Percentiles rank a stretch among this genome's conserved stretches.
Evolutionary conservation across 202 grass and related monocot genomes (phyloP).

Genomic region (Schoenoplectus triqueter): DNA sequence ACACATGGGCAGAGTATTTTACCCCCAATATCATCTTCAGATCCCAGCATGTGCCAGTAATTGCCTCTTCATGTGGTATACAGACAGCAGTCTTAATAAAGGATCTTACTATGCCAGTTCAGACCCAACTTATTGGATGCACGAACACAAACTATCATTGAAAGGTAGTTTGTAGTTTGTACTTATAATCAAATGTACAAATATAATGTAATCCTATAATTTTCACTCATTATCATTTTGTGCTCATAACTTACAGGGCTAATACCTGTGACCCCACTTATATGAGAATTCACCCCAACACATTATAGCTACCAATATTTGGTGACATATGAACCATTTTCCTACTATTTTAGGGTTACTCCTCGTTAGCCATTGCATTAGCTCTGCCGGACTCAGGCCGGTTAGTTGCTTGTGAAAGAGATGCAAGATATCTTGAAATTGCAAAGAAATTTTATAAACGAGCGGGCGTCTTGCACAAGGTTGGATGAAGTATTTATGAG

Average conservation of each 20-base stretch:
- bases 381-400: constrained; percentile 77
- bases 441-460: constrained; percentile 80
- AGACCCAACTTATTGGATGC: not conserved
- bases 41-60: not conserved
- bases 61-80: not conserved
- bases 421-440: constrained; percentile 75
- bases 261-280: not conserved
- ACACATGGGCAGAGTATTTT: not conserved
- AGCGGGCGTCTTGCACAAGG: constrained; percentile 85
- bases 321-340: not conserved
- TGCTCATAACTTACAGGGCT: not conserved
- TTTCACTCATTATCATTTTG: not conserved
- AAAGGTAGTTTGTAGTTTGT: not conserved
- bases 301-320: not conserved
- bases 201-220: not conserved
- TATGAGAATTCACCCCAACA: not conserved
- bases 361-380: constrained; percentile 85
- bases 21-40: not conserved
- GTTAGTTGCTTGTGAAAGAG: constrained; percentile 96
- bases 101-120: not conserved
- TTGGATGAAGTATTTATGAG: constrained; percentile 16
- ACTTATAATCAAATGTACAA: not conserved
- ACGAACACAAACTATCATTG: not conserved
- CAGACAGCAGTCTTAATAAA: not conserved
- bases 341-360: constrained; percentile 63